Conservation (phyloP, 352 stramenopile species). For the Globisporangium megalacanthum region DNA sequence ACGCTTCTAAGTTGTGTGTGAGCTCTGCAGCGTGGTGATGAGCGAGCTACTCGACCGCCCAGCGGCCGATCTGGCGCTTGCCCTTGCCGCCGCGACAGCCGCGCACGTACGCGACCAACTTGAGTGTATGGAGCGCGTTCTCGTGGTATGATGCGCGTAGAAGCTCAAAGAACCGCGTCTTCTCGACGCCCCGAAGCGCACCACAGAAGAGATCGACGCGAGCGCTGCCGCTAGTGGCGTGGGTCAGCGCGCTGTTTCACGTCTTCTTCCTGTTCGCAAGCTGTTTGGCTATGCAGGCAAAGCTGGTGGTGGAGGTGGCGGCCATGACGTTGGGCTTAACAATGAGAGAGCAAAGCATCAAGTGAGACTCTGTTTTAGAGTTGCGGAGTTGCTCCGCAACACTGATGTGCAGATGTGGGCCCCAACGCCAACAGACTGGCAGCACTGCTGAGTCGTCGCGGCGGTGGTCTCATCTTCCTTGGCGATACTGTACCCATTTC, state of each 20-base stretch:
- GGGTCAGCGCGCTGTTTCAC: constrained; percentile 35
- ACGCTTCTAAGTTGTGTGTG: constrained; percentile 40
- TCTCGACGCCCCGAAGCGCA: constrained; percentile 22
- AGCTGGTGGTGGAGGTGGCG: constrained; percentile 8
- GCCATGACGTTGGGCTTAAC: not conserved
- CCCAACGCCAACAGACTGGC: too few relatives aligned
- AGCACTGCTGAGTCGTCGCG: too few relatives aligned
- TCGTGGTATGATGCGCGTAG: constrained; percentile 35
- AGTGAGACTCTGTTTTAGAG: too few relatives aligned
- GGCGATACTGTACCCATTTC: too few relatives aligned
- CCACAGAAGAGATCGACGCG: constrained; percentile 47
- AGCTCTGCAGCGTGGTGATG: constrained; percentile 24
- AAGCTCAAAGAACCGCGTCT: constrained; percentile 20
- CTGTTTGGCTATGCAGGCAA: constrained; percentile 24
- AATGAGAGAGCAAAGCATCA: constrained; percentile 2
- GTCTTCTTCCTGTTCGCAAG: constrained; percentile 18
- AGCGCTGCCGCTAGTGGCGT: constrained; percentile 24
- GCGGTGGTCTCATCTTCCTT: too few relatives aligned
- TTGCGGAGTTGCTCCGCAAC: too few relatives aligned
- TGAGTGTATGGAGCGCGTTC: constrained; percentile 47
- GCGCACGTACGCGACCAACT: constrained; percentile 44
- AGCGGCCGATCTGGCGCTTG: constrained; percentile 34
- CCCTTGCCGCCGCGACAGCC: constrained; percentile 45
- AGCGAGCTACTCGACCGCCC: constrained; percentile 32
- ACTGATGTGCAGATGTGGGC: too few relatives aligned